Percentiles rank a stretch among this genome's conserved stretches.
phyloP scores from a whole-genome alignment of 208 protist genomes.

The Wallacemonas sp. region DNA sequence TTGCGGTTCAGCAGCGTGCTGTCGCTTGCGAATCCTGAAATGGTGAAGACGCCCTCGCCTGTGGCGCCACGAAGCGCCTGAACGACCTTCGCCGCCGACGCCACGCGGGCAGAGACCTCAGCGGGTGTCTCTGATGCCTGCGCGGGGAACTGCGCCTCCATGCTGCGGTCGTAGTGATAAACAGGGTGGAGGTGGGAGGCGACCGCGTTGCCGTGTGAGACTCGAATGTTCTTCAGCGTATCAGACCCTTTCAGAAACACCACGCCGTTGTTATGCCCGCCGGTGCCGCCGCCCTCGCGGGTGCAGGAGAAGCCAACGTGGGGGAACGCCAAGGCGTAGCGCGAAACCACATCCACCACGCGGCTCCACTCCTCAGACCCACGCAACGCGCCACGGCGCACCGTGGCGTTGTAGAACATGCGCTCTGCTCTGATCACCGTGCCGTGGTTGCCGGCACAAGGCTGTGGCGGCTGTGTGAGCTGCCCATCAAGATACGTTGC shows the following conservation, averaged over 20 bases:
- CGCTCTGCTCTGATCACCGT: constrained; percentile 86
- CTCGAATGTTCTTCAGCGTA: constrained; percentile 67
- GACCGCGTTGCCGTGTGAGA: constrained; percentile 52
- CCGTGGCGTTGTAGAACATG: constrained; percentile 88
- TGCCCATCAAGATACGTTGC: constrained; percentile 88
- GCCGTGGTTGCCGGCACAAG: constrained; percentile 78
- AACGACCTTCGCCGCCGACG: constrained; percentile 14
- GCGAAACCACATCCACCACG: constrained; percentile 88
- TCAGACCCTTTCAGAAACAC: constrained; percentile 62
- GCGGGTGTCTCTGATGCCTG: neutral
- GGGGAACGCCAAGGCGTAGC: constrained; percentile 86
- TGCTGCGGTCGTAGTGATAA: constrained; percentile 32
- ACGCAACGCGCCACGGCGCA: constrained; percentile 77
- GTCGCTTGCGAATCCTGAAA: constrained; percentile 82
- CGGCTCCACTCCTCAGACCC: constrained; percentile 91
- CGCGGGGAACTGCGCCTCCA: neutral
- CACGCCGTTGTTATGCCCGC: constrained; percentile 22
- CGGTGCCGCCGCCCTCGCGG: constrained; percentile 21
- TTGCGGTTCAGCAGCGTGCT: constrained; percentile 60
- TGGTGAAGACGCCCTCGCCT: constrained; percentile 53
- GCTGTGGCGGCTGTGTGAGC: constrained; percentile 82
- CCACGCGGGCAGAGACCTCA: constrained; percentile 23
- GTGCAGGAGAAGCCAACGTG: constrained; percentile 71
- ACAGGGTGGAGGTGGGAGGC: constrained; percentile 57
- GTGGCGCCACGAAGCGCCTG: constrained; percentile 22